Base-by-base conservation (phyloP, 2,329 filamentous ascomycete genomes). In the Parastagonospora nodorum region DNA sequence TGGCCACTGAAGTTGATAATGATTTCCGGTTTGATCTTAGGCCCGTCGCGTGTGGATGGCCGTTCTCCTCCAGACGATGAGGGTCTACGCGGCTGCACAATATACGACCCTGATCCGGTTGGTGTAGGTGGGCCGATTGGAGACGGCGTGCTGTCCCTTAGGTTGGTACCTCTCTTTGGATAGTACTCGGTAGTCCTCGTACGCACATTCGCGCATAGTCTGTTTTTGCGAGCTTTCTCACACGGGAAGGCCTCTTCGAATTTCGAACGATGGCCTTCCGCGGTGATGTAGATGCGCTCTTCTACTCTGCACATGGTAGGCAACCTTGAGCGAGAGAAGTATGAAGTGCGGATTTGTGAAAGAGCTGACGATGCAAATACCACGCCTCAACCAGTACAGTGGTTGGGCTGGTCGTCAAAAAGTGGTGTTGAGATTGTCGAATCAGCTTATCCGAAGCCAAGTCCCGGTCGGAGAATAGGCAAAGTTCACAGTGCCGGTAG, bases 71-170 rank as follows among this genome's bases (percentile, higher is more conserved):
- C 53, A 35, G 52, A 61, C 4, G 49, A 50, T 16, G 67, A 66
- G 14, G 67, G 64, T 16, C 61, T 60, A 8, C 64, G 66, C 41
- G 54, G 38, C 36, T 70, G 56, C 1, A 65, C 60, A 4, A 63
- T 33, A 45, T 65, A 68, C 41, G 61, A 60, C 5, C 58, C 60
- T 9, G 55, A 49, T 8, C 57, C 60, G 15, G 55, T 61, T 1
- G 70, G 69, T 3, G 69, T 72, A 14, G 67, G 57, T n/a, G 70
- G 70, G 35, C 65, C 64, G 45, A 61, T 55, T 8, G 68, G 70
- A 28, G 69, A 71, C 4, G 67, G 60, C 1, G 64, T 63, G 10
- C 64, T 59, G 30, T 68, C 64, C 33, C 62, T 66, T 29, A 55
- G 47, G 11, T 53, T 44, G 2, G 50, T 45, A 14, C 45, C 51